Evolutionary conservation across 805 yeast species (phyloP).

Genomic region (Candida odintsovae): DNA sequence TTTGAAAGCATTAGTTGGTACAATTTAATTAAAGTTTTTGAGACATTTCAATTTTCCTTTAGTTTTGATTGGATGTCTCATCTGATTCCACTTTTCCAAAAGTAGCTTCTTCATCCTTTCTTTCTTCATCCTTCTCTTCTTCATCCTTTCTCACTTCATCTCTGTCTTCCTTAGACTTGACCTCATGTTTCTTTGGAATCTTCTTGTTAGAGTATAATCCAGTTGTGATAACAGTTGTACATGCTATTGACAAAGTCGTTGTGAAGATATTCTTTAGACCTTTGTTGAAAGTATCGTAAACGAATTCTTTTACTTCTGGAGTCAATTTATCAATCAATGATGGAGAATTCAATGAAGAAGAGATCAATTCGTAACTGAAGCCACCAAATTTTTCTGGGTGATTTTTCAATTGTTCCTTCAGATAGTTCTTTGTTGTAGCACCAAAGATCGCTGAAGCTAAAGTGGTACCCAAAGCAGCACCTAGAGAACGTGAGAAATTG

Average conservation of each 20-base stretch:
- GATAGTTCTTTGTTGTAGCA: constrained; percentile 20
- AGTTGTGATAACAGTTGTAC: constrained; percentile 26
- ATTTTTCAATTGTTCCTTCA: constrained; percentile 1
- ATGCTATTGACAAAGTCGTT: constrained; percentile 32
- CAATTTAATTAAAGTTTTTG: no score
- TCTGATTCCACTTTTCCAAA: neutral
- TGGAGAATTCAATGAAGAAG: constrained; percentile 1
- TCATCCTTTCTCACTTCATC: neutral
- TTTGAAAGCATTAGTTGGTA: no score
- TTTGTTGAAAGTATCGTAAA: constrained; percentile 26
- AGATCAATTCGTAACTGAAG: constrained; percentile 13
- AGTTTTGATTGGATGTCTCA: neutral
- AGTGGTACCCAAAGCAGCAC: constrained; percentile 35
- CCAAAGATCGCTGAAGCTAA: constrained; percentile 34
- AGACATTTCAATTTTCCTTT: neutral
- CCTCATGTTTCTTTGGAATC: constrained; percentile 28
- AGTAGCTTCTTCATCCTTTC: neutral
- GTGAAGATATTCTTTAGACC: constrained; percentile 36
- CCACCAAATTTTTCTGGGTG: constrained; percentile 35
- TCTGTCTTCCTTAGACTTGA: neutral
- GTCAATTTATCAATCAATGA: neutral
- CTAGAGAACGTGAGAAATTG: constrained; percentile 36
- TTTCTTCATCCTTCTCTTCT: neutral
- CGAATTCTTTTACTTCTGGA: constrained; percentile 7
- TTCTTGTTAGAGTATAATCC: constrained; percentile 36